Percentiles rank a stretch among this genome's conserved stretches.
Evolutionary conservation across 2,329 filamentous ascomycete genomes (phyloP).

Genomic region (Zymoseptoria tritici): DNA sequence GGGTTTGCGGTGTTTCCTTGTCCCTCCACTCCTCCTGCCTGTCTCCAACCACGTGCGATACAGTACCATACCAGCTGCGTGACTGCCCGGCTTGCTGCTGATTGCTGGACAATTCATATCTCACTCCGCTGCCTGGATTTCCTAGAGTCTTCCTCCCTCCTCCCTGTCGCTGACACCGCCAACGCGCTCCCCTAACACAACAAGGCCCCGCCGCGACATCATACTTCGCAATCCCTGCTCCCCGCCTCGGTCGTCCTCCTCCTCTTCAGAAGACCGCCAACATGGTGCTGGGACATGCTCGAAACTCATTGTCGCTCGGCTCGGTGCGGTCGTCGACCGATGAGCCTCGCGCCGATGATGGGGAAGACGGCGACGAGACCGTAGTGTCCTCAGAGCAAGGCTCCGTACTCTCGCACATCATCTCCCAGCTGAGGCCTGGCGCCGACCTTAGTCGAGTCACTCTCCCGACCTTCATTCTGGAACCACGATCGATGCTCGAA

Average conservation of each 20-base stretch:
- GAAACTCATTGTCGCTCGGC: constrained; percentile 37
- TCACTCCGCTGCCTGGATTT: background rate
- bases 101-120: background rate
- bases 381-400: constrained; percentile 88
- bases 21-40: background rate
- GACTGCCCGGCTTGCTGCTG: background rate
- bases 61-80: background rate
- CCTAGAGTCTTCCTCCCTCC: background rate
- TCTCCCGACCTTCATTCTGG: constrained; percentile 93
- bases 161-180: background rate
- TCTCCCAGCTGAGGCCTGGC: constrained; percentile 89
- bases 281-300: constrained; percentile 45
- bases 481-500: constrained; percentile 96
- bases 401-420: constrained; percentile 95
- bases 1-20: background rate
- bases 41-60: background rate
- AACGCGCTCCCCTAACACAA: background rate
- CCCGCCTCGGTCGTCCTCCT: background rate
- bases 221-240: background rate
- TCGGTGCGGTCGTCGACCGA: constrained; percentile 36
- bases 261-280: constrained; percentile 8
- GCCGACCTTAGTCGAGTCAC: constrained; percentile 92
- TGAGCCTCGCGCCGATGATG: constrained; percentile 33
- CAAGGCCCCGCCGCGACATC: background rate
- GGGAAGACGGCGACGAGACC: constrained; percentile 49